Conservation (phyloP, 441 rosid genomes). For the Gossypium trilobum region DNA sequence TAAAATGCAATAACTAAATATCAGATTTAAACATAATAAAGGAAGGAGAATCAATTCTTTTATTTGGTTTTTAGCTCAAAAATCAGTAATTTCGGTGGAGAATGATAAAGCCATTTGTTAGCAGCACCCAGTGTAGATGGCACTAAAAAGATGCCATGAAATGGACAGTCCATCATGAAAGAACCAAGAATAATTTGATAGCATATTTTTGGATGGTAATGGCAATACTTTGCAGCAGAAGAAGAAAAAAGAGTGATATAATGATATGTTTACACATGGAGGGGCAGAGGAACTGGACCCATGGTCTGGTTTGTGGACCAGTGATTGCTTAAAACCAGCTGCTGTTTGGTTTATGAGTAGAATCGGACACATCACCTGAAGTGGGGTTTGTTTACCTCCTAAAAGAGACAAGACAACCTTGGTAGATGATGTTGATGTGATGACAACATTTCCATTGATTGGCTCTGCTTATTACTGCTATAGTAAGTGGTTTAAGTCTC, state of each 20-base stretch:
- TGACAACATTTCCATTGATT: background rate
- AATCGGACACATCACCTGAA: slow-evolving; percentile 8
- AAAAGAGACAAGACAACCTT: slow-evolving; percentile 21
- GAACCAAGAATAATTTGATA: background rate
- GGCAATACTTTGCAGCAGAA: background rate
- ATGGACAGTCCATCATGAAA: slow-evolving; percentile 1
- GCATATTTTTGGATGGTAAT: slow-evolving; percentile 4
- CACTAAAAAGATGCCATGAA: slow-evolving; percentile 1
- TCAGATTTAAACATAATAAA: too few species aligned
- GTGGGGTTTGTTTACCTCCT: slow-evolving; percentile 4
- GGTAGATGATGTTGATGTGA: background rate
- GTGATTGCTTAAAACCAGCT: background rate
- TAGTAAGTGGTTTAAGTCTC: too few species aligned
- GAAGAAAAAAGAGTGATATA: background rate
- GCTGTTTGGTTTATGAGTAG: slow-evolving; percentile 7
- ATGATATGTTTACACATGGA: background rate
- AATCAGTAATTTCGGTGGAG: background rate
- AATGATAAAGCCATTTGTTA: slow-evolving; percentile 5
- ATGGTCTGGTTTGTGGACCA: slow-evolving; percentile 13
- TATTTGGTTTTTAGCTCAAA: background rate
- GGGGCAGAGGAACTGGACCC: background rate
- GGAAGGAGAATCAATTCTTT: too few species aligned
- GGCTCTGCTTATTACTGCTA: too few species aligned
- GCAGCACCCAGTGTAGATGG: background rate
- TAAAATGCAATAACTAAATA: too few species aligned